These are phyloP conservation scores for Coleophoma eucalyptorum DNA, from an alignment of 2,329 filamentous ascomycete genomes.

Conservation along the genomic window DNA sequence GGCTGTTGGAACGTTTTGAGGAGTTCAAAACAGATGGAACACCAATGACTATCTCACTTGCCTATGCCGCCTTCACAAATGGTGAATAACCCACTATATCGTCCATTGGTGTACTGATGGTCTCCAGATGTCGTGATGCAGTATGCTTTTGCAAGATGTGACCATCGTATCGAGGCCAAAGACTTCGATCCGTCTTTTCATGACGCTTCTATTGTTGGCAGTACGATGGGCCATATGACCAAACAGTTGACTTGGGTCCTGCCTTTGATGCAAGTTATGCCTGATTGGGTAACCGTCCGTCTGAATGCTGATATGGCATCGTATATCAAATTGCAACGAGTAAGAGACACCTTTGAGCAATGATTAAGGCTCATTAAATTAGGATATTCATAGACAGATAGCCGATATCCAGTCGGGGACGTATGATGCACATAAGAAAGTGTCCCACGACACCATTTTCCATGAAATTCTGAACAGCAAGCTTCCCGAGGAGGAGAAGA, in stretches of 20 bases:
- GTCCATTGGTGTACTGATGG: background rate
- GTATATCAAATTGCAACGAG: background rate
- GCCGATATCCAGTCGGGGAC: background rate
- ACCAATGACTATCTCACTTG: conserved; percentile 1
- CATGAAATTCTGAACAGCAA: conserved; percentile 8
- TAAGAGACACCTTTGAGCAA: background rate
- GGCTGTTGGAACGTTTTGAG: conserved; percentile 1
- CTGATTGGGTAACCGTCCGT: background rate
- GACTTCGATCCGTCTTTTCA: conserved; percentile 10
- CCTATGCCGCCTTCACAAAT: conserved; percentile 5
- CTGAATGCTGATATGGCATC: background rate
- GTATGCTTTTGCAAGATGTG: conserved; percentile 16
- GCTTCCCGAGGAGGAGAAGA: conserved; percentile 28
- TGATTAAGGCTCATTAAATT: background rate
- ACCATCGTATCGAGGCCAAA: conserved; percentile 5
- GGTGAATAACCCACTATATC: background rate
- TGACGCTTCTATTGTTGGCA: background rate
- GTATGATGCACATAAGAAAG: background rate
- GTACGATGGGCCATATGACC: background rate
- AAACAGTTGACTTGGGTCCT: background rate
- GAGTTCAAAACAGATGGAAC: background rate
- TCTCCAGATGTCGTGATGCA: conserved; percentile 19
- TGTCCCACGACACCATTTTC: conserved; percentile 7
- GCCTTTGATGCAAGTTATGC: background rate
- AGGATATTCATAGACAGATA: conserved; percentile 2